Conservation (phyloP, 2,329 filamentous ascomycete genomes). For the Trichoderma brevicompactum region DNA sequence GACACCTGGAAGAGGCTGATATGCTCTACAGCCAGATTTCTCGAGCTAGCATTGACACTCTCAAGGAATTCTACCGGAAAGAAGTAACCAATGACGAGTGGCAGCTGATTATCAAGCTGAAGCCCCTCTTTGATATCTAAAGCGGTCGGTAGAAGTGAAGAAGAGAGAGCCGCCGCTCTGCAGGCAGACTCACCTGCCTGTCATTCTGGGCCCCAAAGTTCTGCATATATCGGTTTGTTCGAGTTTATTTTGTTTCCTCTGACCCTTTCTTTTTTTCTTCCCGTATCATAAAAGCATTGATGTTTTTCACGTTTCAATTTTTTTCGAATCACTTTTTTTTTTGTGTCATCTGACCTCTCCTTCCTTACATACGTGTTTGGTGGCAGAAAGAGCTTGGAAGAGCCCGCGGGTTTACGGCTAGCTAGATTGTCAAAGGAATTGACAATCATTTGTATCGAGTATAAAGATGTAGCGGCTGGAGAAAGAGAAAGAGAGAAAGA, state of each 20-base stretch:
- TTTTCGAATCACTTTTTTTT: not conserved
- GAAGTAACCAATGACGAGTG: slow-evolving; percentile 94
- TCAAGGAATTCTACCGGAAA: slow-evolving; percentile 92
- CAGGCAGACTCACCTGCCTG: not conserved
- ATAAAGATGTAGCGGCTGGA: not conserved
- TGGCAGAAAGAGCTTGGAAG: not conserved
- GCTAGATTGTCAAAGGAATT: slow-evolving; percentile 6
- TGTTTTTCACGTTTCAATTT: not conserved
- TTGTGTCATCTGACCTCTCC: not conserved
- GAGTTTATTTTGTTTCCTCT: not conserved
- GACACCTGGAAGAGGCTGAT: slow-evolving; percentile 92
- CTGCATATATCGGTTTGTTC: not conserved
- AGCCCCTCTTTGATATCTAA: slow-evolving; percentile 85
- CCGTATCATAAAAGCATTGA: slow-evolving; percentile 12
- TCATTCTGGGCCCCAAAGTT: not conserved
- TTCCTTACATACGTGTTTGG: not conserved
- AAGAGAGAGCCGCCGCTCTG: not conserved
- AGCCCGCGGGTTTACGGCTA: not conserved
- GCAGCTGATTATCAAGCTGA: slow-evolving; percentile 92
- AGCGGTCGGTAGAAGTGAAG: slow-evolving; percentile 31
- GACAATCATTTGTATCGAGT: slow-evolving; percentile 19
- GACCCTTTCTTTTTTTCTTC: not conserved
- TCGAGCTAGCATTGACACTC: slow-evolving; percentile 84
- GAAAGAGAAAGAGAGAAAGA: not conserved
- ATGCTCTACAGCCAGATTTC: slow-evolving; percentile 86